A percentile compares a stretch with the other conserved stretches of the same genome.
phyloP scores from a whole-genome alignment of 495 filamentous ascomycete species.

The Trichocladium uniseriatum region DNA sequence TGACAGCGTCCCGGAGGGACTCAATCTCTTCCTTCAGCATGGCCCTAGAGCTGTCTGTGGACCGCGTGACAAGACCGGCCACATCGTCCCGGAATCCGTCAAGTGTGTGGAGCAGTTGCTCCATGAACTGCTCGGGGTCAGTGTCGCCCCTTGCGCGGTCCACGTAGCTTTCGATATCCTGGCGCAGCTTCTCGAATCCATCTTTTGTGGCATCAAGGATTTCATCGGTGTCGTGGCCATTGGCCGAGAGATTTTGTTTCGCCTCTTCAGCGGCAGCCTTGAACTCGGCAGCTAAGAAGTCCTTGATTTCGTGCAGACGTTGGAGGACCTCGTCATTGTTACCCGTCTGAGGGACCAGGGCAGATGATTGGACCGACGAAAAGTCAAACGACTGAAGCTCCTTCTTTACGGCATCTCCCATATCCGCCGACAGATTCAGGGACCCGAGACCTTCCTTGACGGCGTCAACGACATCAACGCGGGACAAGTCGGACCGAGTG shows the following conservation, averaged over 20 bases:
- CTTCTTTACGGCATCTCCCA: slow-evolving; percentile 16
- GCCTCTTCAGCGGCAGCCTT: slow-evolving; percentile 50
- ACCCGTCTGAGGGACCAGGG: slow-evolving; percentile 25
- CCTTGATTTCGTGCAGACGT: slow-evolving; percentile 63
- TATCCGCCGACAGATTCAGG: slow-evolving; percentile 6
- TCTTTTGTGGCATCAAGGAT: slow-evolving; percentile 79
- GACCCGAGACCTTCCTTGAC: slow-evolving; percentile 21
- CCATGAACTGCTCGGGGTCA: slow-evolving; percentile 68
- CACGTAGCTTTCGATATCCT: slow-evolving; percentile 72
- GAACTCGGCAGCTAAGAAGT: slow-evolving; percentile 61
- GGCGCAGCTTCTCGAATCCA: slow-evolving; percentile 69
- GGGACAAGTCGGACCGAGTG: slow-evolving; percentile 6
- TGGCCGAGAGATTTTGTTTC: slow-evolving; percentile 64
- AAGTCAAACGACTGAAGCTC: slow-evolving; percentile 19
- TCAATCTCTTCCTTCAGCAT: slow-evolving; percentile 72
- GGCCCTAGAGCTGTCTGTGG: slow-evolving; percentile 43
- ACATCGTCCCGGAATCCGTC: slow-evolving; percentile 66
- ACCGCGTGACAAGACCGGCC: slow-evolving; percentile 39
- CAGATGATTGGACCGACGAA: slow-evolving; percentile 13
- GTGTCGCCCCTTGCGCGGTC: slow-evolving; percentile 56
- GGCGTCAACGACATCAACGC: slow-evolving; percentile 14
- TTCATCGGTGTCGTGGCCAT: slow-evolving; percentile 68
- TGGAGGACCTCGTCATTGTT: slow-evolving; percentile 56
- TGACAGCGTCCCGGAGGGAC: slow-evolving; percentile 63
- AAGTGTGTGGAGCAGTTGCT: slow-evolving; percentile 61